These are phyloP conservation scores for Chaetomium fimeti DNA, from an alignment of 495 filamentous ascomycete species.

Conservation along the genomic window DNA sequence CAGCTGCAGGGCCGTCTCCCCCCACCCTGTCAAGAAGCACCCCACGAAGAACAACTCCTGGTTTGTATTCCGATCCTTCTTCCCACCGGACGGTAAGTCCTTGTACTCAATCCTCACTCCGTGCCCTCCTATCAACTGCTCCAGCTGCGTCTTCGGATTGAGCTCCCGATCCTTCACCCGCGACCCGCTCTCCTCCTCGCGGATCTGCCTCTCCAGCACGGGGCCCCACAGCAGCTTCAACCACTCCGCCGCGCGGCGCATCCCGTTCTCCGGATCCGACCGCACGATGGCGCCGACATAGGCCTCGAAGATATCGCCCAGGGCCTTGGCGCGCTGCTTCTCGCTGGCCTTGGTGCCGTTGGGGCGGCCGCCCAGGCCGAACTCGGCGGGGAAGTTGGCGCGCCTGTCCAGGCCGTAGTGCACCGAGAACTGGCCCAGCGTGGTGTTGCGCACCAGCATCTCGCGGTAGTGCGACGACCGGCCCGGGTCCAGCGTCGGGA, in stretches of 20 bases:
- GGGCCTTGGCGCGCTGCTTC: constrained; percentile 61
- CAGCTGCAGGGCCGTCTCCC: constrained; percentile 61
- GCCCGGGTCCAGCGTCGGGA: constrained; percentile 57
- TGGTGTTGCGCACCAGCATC: constrained; percentile 72
- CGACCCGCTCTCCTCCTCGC: constrained; percentile 30
- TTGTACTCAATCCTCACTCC: constrained; percentile 66
- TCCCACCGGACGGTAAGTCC: constrained; percentile 52
- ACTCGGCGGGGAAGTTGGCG: constrained; percentile 52
- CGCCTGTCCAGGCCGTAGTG: constrained; percentile 66
- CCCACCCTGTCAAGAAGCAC: constrained; percentile 70
- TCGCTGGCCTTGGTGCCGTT: constrained; percentile 42
- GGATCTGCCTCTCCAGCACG: constrained; percentile 45
- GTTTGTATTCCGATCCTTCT: constrained; percentile 57
- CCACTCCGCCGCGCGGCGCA: constrained; percentile 62
- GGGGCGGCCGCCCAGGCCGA: constrained; percentile 35
- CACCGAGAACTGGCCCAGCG: constrained; percentile 61
- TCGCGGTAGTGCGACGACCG: constrained; percentile 65
- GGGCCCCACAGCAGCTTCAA: constrained; percentile 65
- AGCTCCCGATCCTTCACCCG: constrained; percentile 29
- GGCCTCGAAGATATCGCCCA: constrained; percentile 84
- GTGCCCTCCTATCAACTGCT: constrained; percentile 55
- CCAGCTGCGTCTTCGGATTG: constrained; percentile 52
- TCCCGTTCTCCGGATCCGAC: constrained; percentile 59
- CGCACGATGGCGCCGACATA: constrained; percentile 77
- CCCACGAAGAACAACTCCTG: constrained; percentile 64